phyloP scores from a whole-genome alignment of 208 protist genomes.

The Perkinsela sp. region DNA sequence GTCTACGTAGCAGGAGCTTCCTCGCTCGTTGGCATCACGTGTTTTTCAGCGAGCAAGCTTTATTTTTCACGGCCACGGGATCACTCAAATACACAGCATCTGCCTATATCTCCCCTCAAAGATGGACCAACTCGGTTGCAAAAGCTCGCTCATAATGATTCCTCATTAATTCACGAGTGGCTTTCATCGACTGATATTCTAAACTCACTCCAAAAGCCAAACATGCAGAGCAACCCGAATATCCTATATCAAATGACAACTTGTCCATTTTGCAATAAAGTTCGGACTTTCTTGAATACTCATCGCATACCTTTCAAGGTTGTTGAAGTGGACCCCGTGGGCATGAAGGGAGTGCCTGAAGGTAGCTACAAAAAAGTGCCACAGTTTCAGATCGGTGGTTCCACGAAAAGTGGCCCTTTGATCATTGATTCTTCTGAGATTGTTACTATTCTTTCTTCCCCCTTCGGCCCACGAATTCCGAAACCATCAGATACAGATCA shows the following conservation, averaged over 20 bases:
- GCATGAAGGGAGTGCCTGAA: conserved; percentile 19
- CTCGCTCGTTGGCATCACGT: no score
- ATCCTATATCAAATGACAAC: conserved; percentile 26
- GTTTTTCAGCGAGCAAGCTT: no score
- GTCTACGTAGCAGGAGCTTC: no score
- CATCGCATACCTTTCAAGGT: conserved; percentile 25
- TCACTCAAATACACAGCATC: no score
- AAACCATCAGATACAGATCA: background rate
- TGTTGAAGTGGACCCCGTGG: conserved; percentile 28
- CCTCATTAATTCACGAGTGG: background rate
- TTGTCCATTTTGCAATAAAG: conserved; percentile 53
- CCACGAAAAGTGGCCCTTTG: background rate
- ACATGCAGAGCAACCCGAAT: background rate
- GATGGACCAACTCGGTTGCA: no score
- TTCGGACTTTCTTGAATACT: conserved; percentile 27
- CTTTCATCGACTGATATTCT: background rate
- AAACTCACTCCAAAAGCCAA: background rate
- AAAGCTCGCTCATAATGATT: background rate
- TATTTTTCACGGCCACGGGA: no score
- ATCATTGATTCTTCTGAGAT: conserved; percentile 5
- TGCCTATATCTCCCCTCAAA: no score
- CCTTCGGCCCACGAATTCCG: background rate
- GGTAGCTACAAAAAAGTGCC: conserved; percentile 26
- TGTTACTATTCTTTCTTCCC: conserved; percentile 2
- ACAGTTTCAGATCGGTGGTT: conserved; percentile 15